Evolutionary conservation across 352 stramenopile genomes (phyloP).

Genomic region (Pythium rhizo-oryzae): DNA sequence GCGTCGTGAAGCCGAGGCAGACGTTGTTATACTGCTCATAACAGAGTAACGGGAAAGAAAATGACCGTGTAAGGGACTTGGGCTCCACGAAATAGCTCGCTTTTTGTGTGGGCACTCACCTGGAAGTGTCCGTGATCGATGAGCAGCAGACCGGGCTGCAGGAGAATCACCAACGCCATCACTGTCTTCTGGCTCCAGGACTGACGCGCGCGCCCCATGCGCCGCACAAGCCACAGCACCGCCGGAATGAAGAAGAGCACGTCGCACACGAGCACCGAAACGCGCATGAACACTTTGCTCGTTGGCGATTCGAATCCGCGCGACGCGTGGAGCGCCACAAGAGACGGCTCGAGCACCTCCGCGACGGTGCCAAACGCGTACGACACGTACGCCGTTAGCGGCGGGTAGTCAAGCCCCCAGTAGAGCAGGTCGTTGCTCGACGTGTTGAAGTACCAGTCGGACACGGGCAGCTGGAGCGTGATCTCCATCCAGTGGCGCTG

Average conservation of each 20-base stretch:
- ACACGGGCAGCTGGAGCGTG: slow-evolving; percentile 91
- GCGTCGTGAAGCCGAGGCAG: slow-evolving; percentile 91
- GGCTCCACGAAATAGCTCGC: no score
- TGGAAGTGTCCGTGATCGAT: slow-evolving; percentile 99
- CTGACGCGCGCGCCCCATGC: slow-evolving; percentile 40
- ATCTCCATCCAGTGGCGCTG: slow-evolving; percentile 99
- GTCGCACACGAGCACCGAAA: slow-evolving; percentile 94
- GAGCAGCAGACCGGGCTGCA: slow-evolving; percentile 91
- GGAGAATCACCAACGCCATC: slow-evolving; percentile 60
- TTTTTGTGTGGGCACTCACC: slow-evolving; percentile 34
- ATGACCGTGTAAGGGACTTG: not conserved
- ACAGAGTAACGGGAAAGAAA: slow-evolving; percentile 8
- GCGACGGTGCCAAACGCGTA: slow-evolving; percentile 82
- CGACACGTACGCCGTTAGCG: slow-evolving; percentile 94
- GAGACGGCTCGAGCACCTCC: slow-evolving; percentile 74
- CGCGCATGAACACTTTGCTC: slow-evolving; percentile 92
- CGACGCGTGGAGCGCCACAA: slow-evolving; percentile 82
- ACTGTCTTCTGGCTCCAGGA: slow-evolving; percentile 55
- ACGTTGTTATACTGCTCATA: slow-evolving; percentile 95
- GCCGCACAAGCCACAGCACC: slow-evolving; percentile 45
- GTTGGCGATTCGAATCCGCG: slow-evolving; percentile 85
- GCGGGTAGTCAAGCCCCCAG: slow-evolving; percentile 99
- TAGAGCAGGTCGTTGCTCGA: slow-evolving; percentile 94
- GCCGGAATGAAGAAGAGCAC: slow-evolving; percentile 88
- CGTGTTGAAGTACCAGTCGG: slow-evolving; percentile 95